Evolutionary conservation across 2,329 filamentous ascomycete species (phyloP), one percentile per base, ranked within the genome.

Genomic region (Venturiaceae sp.): DNA sequence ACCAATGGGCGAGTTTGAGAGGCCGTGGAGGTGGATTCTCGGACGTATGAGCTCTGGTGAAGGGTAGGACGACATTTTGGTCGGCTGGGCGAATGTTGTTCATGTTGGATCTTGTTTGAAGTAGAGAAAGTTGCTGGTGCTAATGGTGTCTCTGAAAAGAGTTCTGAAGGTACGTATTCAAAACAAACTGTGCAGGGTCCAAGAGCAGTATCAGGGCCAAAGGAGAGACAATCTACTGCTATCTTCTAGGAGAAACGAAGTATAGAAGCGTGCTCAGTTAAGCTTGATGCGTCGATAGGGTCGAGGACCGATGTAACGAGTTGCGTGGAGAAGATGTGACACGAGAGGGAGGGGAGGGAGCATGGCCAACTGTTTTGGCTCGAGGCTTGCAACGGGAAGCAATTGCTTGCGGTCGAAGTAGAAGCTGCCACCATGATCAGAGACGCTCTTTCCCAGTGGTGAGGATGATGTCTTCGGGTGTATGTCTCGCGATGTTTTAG

Each of bases 11-110:
- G 37, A 28, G 44, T 32, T 47, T 47, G 7, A 58, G 36, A 7
- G 46, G 44, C 28, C 32, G 26, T 53, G 57, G 57, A 3, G 47
- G 26, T 28, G 57, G 57, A 11, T 9, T 26, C 19, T 39, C 57
- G 21, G 57, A 53, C 13, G 39, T 54, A 7, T 16, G 28, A 36
- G 39, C 21, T 16, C 34, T n/a, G 8, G 57, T 53, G 32, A 58
- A 58, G n/a, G 57, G 57, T 14, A 58, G 47, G n/a, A 50, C 57
- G 28, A 58, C 57, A 23, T 39, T 33, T 19, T 53, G 14, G 32
- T 53, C 57, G 21, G 57, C 57, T 41, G 57, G 57, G 9, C 34
- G 54, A 23, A 41, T 21, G 36, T 54, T 54, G 55, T 50, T 57
- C 55, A 57, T 57, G 3, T 50, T 28, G 39, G 19, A 47, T 2